Conservation (phyloP, 352 stramenopile species). For the Pythium oligandrum region DNA sequence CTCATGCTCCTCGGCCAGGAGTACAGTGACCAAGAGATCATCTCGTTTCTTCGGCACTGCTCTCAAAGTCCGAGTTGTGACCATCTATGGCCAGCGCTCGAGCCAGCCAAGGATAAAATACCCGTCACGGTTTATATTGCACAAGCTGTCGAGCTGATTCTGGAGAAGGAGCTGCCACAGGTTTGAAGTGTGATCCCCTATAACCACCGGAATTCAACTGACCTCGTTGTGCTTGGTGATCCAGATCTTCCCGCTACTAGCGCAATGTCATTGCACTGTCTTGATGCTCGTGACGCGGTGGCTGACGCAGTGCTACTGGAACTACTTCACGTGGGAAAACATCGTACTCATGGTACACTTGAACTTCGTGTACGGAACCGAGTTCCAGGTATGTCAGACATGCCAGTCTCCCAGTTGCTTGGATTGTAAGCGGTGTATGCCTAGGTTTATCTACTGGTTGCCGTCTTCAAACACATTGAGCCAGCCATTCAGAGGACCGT, state of each 20-base stretch:
- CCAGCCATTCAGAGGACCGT: slow-evolving; percentile 28
- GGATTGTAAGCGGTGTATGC: neutral
- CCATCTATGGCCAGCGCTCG: slow-evolving; percentile 36
- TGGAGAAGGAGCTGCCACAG: slow-evolving; percentile 45
- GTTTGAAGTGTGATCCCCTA: slow-evolving; percentile 2
- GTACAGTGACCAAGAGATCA: slow-evolving; percentile 24
- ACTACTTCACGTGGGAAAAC: slow-evolving; percentile 64
- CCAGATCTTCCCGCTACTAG: slow-evolving; percentile 38
- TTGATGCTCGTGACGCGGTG: slow-evolving; percentile 40
- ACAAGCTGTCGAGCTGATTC: slow-evolving; percentile 38
- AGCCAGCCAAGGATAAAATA: neutral
- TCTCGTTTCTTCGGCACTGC: slow-evolving; percentile 29
- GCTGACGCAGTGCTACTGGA: slow-evolving; percentile 62
- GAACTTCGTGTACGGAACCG: slow-evolving; percentile 43
- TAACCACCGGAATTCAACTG: neutral
- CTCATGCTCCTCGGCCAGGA: slow-evolving; percentile 54
- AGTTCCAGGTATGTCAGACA: slow-evolving; percentile 41
- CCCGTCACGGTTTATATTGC: slow-evolving; percentile 14
- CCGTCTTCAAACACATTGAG: slow-evolving; percentile 45
- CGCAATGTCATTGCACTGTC: slow-evolving; percentile 43
- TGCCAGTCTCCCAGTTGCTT: neutral
- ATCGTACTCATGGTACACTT: slow-evolving; percentile 49
- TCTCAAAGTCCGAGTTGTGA: slow-evolving; percentile 14
- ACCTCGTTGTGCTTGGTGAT: neutral
- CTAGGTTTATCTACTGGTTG: slow-evolving; percentile 50